Evolutionary conservation across 495 filamentous ascomycete species (phyloP).

Genomic region (Trichoderma virens): DNA sequence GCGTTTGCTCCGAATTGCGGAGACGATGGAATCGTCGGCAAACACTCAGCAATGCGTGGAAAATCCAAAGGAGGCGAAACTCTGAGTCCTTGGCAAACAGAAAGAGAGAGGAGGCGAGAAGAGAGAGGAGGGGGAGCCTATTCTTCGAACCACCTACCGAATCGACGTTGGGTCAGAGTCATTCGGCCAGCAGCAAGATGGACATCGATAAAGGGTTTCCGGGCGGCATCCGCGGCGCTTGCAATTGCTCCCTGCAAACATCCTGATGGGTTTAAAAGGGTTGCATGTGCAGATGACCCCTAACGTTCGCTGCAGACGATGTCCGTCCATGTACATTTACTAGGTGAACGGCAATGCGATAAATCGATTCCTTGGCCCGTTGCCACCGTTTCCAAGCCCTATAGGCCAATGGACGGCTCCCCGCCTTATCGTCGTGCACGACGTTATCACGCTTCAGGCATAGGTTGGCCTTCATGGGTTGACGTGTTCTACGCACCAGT

Average conservation of each 20-base stretch:
- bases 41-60: neutral
- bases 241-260: neutral
- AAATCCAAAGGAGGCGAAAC: too few relatives aligned
- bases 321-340: neutral
- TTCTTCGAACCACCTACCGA: too few relatives aligned
- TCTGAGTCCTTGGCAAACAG: too few relatives aligned
- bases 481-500: slow-evolving; percentile 6
- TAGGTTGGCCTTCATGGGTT: slow-evolving; percentile 1
- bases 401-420: neutral
- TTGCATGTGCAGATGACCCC: slow-evolving; percentile 7
- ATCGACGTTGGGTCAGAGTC: too few relatives aligned
- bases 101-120: too few relatives aligned
- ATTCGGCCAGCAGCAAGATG: neutral
- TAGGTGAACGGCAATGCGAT: neutral
- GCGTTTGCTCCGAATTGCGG: neutral
- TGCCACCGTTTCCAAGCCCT: neutral
- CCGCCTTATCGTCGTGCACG: slow-evolving; percentile 8
- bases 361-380: slow-evolving; percentile 3
- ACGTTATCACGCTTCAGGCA: slow-evolving; percentile 7
- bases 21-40: neutral
- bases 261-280: slow-evolving; percentile 1
- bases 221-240: slow-evolving; percentile 1
- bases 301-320: neutral
- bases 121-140: too few relatives aligned
- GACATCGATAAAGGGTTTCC: neutral